These are phyloP conservation scores for Austropuccinia psidii DNA, from an alignment of 1,284 basidiomycete genomes.

Conservation along the genomic window DNA sequence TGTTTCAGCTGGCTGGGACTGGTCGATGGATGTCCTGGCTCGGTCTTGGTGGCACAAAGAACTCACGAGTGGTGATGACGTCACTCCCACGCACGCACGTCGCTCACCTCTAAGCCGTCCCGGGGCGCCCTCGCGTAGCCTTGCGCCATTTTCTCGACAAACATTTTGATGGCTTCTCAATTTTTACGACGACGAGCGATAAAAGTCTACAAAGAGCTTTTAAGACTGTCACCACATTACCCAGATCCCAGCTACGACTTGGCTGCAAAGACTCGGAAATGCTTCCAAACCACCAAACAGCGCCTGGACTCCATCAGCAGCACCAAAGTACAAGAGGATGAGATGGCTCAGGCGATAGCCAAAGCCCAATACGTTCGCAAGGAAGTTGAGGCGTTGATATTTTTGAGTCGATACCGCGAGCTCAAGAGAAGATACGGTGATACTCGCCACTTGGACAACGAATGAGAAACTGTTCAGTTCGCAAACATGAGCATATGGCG, in stretches of 20 bases:
- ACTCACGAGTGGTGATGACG: too few relatives aligned
- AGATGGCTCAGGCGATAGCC: conserved; percentile 26
- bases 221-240: conserved; percentile 13
- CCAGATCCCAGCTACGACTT: conserved; percentile 27
- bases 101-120: too few relatives aligned
- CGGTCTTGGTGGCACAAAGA: too few relatives aligned
- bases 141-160: neutral
- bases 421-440: conserved; percentile 34
- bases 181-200: conserved; percentile 7
- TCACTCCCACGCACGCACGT: too few relatives aligned
- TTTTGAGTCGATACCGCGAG: conserved; percentile 29
- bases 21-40: too few relatives aligned
- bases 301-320: conserved; percentile 1
- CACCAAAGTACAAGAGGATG: conserved; percentile 1
- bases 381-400: conserved; percentile 33
- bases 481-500: neutral
- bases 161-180: neutral
- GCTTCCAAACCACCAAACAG: conserved; percentile 11
- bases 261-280: conserved; percentile 11
- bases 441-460: conserved; percentile 16
- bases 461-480: too few relatives aligned
- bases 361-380: conserved; percentile 31
- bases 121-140: too few relatives aligned
- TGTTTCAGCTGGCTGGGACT: too few relatives aligned
- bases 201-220: conserved; percentile 31